Evolutionary conservation across 805 yeast genomes (phyloP).

Genomic region (Candida takata): DNA sequence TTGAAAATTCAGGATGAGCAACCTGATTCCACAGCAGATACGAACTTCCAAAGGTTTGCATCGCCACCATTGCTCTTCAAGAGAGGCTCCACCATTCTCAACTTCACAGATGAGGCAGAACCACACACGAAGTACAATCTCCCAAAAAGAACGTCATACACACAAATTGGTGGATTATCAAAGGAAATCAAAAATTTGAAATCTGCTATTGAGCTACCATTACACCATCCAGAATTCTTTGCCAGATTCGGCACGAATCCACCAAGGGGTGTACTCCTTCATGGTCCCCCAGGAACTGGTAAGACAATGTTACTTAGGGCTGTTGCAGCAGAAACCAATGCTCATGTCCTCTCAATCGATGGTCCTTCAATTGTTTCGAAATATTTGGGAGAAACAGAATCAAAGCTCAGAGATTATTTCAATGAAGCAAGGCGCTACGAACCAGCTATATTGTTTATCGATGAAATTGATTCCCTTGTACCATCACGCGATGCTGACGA

Average conservation of each 20-base stretch:
- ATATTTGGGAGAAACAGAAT: constrained; percentile 91
- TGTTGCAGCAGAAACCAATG: constrained; percentile 69
- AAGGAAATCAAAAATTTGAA: constrained; percentile 55
- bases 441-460: constrained; percentile 84
- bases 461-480: constrained; percentile 88
- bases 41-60: constrained; percentile 21
- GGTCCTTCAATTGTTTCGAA: constrained; percentile 92
- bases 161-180: constrained; percentile 70
- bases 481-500: constrained; percentile 83
- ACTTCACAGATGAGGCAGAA: constrained; percentile 18
- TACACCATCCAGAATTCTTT: constrained; percentile 70
- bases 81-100: constrained; percentile 27
- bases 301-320: constrained; percentile 83
- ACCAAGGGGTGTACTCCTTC: constrained; percentile 86
- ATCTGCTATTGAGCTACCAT: constrained; percentile 71
- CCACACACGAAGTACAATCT: constrained; percentile 34
- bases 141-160: constrained; percentile 40
- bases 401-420: constrained; percentile 72
- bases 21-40: constrained; percentile 8
- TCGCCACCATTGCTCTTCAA: constrained; percentile 44
- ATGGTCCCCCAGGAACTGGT: constrained; percentile 98
- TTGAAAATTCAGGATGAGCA: constrained; percentile 26
- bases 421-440: constrained; percentile 80
- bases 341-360: constrained; percentile 79
- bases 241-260: constrained; percentile 84